These are phyloP conservation scores for Aphanomyces astaci DNA, from an alignment of 352 stramenopile species.

Conservation along the genomic window DNA sequence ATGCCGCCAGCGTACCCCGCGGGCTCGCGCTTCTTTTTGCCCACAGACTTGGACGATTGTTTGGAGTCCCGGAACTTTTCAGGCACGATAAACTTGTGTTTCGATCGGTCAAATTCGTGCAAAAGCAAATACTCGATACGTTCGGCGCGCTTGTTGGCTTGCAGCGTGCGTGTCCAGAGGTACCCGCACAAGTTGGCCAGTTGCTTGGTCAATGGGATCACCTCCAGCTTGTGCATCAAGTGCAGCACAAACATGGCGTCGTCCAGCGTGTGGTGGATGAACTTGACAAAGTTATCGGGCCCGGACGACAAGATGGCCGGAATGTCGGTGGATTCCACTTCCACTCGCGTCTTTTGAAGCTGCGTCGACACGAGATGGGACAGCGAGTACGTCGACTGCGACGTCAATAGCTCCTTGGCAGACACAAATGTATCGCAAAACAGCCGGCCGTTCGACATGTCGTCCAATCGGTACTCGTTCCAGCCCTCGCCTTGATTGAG, in stretches of 20 bases:
- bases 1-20: conserved; percentile 98
- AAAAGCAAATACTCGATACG: conserved; percentile 99
- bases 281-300: conserved; percentile 86
- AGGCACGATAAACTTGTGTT: conserved; percentile 97
- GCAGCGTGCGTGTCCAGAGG: conserved; percentile 94
- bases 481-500: conserved; percentile 79
- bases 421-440: conserved; percentile 98
- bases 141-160: conserved; percentile 95
- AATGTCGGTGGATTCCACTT: conserved; percentile 95
- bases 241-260: conserved; percentile 95
- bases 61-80: conserved; percentile 88
- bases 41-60: no score
- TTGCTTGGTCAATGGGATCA: conserved; percentile 98
- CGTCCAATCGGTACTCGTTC: conserved; percentile 84
- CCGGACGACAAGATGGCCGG: conserved; percentile 87
- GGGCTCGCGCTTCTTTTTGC: conserved; percentile 42
- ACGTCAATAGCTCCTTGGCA: conserved; percentile 94
- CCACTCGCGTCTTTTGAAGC: conserved; percentile 77
- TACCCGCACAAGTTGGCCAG: conserved; percentile 98
- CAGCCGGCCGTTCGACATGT: conserved; percentile 90
- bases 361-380: conserved; percentile 90
- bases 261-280: conserved; percentile 92
- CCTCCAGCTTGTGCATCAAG: conserved; percentile 97
- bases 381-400: conserved; percentile 98
- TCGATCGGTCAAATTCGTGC: conserved; percentile 94